Percentiles rank a stretch among this genome's conserved stretches.
These are phyloP conservation scores for Chenopodium suecicum DNA, from an alignment of 148 eudicot species.

Conservation along the genomic window DNA sequence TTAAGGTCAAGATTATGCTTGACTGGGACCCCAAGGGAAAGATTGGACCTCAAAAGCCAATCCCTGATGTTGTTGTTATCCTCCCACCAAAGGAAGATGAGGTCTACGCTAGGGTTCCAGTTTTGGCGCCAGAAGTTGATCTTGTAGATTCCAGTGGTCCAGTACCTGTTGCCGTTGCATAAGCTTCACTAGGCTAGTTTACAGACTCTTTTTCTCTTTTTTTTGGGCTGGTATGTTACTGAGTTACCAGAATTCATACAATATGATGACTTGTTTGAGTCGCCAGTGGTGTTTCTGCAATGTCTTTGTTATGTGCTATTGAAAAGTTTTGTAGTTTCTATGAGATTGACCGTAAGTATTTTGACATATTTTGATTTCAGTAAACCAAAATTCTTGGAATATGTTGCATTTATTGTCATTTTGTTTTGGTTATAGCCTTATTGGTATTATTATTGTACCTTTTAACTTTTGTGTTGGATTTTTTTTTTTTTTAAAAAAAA, in stretches of 20 bases:
- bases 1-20: constrained; percentile 82
- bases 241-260: background rate
- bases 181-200: background rate
- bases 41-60: constrained; percentile 63
- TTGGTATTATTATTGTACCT: no score
- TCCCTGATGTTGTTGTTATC: constrained; percentile 67
- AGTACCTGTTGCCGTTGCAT: constrained; percentile 1
- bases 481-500: no score
- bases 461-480: no score
- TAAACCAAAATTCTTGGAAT: background rate
- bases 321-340: constrained; percentile 21
- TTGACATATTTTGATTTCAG: background rate
- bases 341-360: constrained; percentile 2
- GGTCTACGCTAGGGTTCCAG: constrained; percentile 22
- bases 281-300: background rate
- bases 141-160: constrained; percentile 18
- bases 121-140: constrained; percentile 35
- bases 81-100: constrained; percentile 78
- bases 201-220: background rate
- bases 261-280: background rate
- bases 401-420: background rate
- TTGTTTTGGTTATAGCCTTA: no score
- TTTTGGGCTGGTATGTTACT: background rate
- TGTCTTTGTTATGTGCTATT: background rate
- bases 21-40: constrained; percentile 83